Base-by-base conservation (phyloP, 495 filamentous ascomycete species). In the Hypomontagnella monticulosa region DNA sequence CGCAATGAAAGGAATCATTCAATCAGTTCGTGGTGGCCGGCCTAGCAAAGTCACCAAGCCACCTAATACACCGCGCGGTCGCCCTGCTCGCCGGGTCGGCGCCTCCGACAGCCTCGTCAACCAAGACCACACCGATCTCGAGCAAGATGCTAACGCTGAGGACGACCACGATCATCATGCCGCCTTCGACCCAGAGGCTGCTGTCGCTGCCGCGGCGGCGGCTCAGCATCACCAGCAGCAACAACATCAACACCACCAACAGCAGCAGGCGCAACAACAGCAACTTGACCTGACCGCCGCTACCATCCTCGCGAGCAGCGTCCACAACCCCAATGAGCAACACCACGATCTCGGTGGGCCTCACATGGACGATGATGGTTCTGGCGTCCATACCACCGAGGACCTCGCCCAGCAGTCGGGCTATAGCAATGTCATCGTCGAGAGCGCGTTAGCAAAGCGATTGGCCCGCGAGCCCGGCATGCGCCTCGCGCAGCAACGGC, bases 401-500 rank as follows among this genome's bases (percentile, higher is more conserved):
- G 74, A 74, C 6, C 43, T 80, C 9, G 80, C 80, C 10, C 69
- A 63, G 2, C 72, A 78, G 20, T 80, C 76, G 1, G 80, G 80
- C 11, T 80, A 82, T 43, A 20, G 33, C 7, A 61, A 72, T n/a
- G 69, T 83, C 6, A 71, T 73, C 12, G 67, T 81, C 19, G 80
- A 83, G 65, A 83, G 80, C 63, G 77, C 79, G 0, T 66, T 83
- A 1, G 80, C 78, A 4, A 81, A 82, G 72, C 70, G 80, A 10
- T 59, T 83, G 8, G 75, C 80, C 1, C 56, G 73, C 40, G 78
- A 81, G 48, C 74, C 77, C 0, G 80, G 78, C 47, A 71, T 78
- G 63, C 79, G 80, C 1, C 73, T 75, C 32, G 79, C 79, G 7
- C 68, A 75, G 23, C 80, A 81, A 65, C 78, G 80, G 9, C 76